Evolutionary conservation across 2,329 filamentous ascomycete species (phyloP).

Genomic region (Monilinia aucupariae): DNA sequence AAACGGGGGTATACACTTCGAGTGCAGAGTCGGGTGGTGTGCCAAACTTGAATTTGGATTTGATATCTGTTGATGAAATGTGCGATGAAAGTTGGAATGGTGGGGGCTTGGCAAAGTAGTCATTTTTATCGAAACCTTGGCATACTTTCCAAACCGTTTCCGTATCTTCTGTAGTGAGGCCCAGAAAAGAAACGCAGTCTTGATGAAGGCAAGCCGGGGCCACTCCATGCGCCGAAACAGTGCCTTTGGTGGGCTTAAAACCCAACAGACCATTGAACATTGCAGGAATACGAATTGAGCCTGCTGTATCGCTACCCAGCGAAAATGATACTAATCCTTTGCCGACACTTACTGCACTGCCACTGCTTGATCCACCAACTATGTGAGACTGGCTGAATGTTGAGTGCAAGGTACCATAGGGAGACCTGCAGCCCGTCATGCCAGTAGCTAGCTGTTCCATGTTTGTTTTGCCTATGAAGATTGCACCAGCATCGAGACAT

Average conservation of each 20-base stretch:
- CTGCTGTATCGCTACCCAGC: conserved; percentile 49
- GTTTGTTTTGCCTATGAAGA: conserved; percentile 53
- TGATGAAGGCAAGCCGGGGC: conserved; percentile 48
- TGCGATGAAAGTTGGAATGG: neutral
- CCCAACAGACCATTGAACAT: conserved; percentile 47
- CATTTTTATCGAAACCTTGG: conserved; percentile 42
- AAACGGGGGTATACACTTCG: conserved; percentile 39
- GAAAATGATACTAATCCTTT: conserved; percentile 48
- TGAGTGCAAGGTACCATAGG: conserved; percentile 46
- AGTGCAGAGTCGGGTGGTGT: conserved; percentile 43
- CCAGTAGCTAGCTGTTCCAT: conserved; percentile 53
- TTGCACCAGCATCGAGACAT: conserved; percentile 46
- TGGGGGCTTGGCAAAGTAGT: conserved; percentile 44
- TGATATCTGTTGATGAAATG: conserved; percentile 12
- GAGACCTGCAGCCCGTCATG: conserved; percentile 49
- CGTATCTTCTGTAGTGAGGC: conserved; percentile 43
- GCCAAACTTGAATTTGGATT: conserved; percentile 45
- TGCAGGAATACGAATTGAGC: conserved; percentile 46
- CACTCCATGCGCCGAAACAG: conserved; percentile 43
- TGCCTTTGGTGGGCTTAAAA: conserved; percentile 45
- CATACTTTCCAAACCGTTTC: conserved; percentile 44
- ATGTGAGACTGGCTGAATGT: conserved; percentile 45
- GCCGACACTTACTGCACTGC: conserved; percentile 47
- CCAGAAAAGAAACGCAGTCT: conserved; percentile 48
- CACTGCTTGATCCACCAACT: conserved; percentile 50